Evolutionary conservation across 2,329 filamentous ascomycete species (phyloP), one percentile per base, ranked within the genome.

Genomic region (Beauveria sp.): DNA sequence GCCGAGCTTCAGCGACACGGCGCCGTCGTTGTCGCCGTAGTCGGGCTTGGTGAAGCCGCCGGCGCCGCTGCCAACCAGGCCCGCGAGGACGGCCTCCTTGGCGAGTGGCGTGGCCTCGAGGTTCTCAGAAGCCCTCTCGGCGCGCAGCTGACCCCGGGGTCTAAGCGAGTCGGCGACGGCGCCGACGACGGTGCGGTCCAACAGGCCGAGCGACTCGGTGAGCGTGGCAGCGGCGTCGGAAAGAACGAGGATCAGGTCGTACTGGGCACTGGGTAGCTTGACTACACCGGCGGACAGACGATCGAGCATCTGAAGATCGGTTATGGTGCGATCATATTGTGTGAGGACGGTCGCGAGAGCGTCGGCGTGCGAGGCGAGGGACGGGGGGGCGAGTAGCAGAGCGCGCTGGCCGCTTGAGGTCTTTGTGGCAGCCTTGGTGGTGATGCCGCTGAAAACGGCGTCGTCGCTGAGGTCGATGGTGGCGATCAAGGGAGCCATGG

Each of bases 221-320:
- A 78, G 76, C n/a, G 81, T 76, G 53, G 86, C 80, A 66, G 87
- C 86, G 70, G 87, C 82, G 74, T 93, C 91, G 65, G 90, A 88
- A 65, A 98, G 86, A 60, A 99, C 83, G 53, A 97, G 83, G 49
- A 98, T 84, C 49, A 89, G 77, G 73, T 96, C 90, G 79, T 99
- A 99, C 60, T 90, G 89, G 54, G 84, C 79, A 60, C 83, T 68
- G 1, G 93, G 89, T 0, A 99, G 86, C 8, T 86, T 80, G 62
- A 95, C 90, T 43, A 96, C 81, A 64, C 91, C 91, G 42, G 90
- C 84, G 2, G 90, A 86, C 46, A 99, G 84, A 57, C 95, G 91
- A 77, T 99, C 95, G 64, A 99, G 89, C 95, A 99, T 99, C 75
- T 98, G 95, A 59, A 99, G 82, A 72, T 99, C 95, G 65, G 92